These are phyloP conservation scores for Inosperma sp. DNA, from an alignment of 768 basidiomycete species.

Conservation along the genomic window DNA sequence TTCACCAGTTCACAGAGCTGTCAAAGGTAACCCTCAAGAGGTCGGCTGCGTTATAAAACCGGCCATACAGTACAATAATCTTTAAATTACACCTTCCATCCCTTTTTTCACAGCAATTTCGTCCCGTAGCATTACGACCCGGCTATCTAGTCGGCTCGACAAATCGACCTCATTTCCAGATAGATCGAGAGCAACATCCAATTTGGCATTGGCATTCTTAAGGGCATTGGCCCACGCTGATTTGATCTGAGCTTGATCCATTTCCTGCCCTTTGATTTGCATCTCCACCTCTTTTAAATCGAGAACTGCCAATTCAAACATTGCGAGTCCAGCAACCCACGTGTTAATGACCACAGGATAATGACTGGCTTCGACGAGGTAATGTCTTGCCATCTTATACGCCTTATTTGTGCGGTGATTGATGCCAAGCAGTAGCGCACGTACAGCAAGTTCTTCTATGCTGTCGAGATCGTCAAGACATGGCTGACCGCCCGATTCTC, in stretches of 20 bases:
- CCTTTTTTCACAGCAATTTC: constrained; percentile 63
- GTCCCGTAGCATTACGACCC: constrained; percentile 64
- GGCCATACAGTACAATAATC: not conserved
- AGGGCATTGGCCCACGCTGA: constrained; percentile 47
- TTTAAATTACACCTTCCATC: constrained; percentile 24
- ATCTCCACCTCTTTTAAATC: constrained; percentile 56
- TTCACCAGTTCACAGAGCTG: too few species aligned
- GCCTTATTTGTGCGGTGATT: constrained; percentile 54
- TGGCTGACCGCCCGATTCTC: too few species aligned
- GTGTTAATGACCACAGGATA: constrained; percentile 43
- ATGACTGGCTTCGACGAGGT: constrained; percentile 49
- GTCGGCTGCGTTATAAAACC: too few species aligned
- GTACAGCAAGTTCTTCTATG: constrained; percentile 64
- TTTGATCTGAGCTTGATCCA: constrained; percentile 21
- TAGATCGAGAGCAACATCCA: constrained; percentile 49
- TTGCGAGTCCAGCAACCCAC: constrained; percentile 64
- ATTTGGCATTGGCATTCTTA: constrained; percentile 41
- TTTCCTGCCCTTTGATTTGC: not conserved
- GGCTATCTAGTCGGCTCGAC: constrained; percentile 62
- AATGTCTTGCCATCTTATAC: constrained; percentile 40
- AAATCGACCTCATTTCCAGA: constrained; percentile 57
- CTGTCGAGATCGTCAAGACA: constrained; percentile 55
- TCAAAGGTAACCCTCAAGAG: too few species aligned
- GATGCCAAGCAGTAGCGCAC: constrained; percentile 65
- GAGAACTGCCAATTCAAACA: constrained; percentile 69